Evolutionary conservation across 139 green algal species (phyloP).

Genomic region (Tetradesmus lagerheimii): DNA sequence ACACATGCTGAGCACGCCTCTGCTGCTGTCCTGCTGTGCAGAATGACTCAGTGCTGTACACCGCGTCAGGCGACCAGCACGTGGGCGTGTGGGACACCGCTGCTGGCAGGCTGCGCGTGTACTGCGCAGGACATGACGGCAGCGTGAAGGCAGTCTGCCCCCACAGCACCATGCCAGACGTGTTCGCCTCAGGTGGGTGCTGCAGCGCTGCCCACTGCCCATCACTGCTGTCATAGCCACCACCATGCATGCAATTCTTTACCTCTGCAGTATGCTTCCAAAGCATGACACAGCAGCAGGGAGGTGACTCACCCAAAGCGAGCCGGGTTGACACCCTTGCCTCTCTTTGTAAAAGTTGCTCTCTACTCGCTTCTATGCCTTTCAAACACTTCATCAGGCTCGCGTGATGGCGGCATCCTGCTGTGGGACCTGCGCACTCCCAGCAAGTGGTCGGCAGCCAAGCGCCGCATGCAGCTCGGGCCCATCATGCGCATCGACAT

Average conservation of each 20-base stretch:
- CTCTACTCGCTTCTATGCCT: not conserved
- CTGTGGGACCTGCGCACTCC: conserved; percentile 79
- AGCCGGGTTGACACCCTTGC: no score
- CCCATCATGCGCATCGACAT: conserved; percentile 12
- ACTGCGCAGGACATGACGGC: conserved; percentile 74
- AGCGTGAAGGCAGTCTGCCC: conserved; percentile 78
- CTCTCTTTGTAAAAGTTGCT: no score
- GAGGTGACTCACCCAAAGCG: not conserved
- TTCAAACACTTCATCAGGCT: conserved; percentile 52
- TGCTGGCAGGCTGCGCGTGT: conserved; percentile 50
- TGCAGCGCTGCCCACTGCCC: not conserved
- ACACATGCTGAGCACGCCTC: not conserved
- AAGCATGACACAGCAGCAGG: no score
- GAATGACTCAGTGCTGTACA: conserved; percentile 76
- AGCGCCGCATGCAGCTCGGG: conserved; percentile 18
- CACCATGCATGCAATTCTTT: not conserved
- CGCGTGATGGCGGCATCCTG: conserved; percentile 76
- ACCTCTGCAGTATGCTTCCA: not conserved
- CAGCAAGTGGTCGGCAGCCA: conserved; percentile 27
- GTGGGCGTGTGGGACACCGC: conserved; percentile 78
- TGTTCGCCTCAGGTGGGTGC: conserved; percentile 81
- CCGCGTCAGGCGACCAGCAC: conserved; percentile 79
- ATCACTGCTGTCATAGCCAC: not conserved
- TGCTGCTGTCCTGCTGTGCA: conserved; percentile 45
- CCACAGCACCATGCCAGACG: conserved; percentile 41